Evolutionary conservation across 2,329 filamentous ascomycete genomes (phyloP).

Genomic region (Cordyceps tenuipes): DNA sequence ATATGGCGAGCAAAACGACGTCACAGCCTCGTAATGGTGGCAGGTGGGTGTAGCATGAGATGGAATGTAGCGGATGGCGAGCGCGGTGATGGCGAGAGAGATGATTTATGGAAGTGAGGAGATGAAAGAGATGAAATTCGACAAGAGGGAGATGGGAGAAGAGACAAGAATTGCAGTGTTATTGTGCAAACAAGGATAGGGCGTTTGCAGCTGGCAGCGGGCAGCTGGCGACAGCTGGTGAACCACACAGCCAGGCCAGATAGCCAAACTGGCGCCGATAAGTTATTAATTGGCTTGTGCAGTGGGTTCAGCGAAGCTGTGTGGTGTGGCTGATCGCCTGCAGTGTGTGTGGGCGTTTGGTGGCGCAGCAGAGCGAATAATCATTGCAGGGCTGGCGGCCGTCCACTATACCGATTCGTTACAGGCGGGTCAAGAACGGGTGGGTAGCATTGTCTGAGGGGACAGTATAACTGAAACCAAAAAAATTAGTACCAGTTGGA

Average conservation of each 20-base stretch:
- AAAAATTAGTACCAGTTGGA: background rate
- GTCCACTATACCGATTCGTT: background rate
- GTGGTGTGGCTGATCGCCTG: background rate
- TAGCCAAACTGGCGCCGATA: background rate
- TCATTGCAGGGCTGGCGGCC: background rate
- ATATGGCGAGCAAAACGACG: background rate
- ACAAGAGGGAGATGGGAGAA: background rate
- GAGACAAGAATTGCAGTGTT: background rate
- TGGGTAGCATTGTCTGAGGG: no score
- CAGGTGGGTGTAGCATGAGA: constrained; percentile 1
- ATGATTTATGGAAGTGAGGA: background rate
- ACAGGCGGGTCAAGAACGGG: background rate
- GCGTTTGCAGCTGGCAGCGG: background rate
- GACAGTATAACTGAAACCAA: background rate
- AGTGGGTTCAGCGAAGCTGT: background rate
- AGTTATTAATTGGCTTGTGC: background rate
- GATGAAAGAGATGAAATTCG: background rate
- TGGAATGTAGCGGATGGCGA: background rate
- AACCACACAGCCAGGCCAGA: background rate
- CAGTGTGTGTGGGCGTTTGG: background rate
- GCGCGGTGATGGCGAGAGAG: background rate
- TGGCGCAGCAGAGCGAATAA: background rate
- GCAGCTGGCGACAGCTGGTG: background rate
- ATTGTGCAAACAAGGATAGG: background rate
- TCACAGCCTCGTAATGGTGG: constrained; percentile 2